phyloP scores from a whole-genome alignment of 306 rosid species.

The Aeschynomene evenia region DNA sequence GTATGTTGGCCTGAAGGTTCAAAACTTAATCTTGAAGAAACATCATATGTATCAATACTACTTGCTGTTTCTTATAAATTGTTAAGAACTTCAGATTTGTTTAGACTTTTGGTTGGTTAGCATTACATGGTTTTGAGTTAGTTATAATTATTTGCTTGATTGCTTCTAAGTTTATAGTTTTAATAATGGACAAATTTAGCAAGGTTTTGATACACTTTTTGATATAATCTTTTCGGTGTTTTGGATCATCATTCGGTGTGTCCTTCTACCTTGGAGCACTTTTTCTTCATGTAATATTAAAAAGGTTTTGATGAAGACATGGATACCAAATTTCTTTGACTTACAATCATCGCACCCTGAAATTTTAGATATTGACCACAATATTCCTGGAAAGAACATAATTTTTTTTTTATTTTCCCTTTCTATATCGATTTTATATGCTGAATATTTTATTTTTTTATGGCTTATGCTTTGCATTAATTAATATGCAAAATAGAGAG shows the following conservation, averaged over 20 bases:
- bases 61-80: not conserved
- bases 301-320: not conserved
- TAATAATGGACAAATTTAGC: not conserved
- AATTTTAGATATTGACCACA: not conserved
- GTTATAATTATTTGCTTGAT: not conserved
- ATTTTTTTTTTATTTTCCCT: not conserved
- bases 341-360: not conserved
- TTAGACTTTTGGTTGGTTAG: not conserved
- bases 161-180: slow-evolving; percentile 2
- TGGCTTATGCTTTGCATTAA: not conserved
- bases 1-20: slow-evolving; percentile 1
- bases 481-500: not conserved
- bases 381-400: slow-evolving; percentile 9
- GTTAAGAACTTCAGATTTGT: not conserved
- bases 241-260: not conserved
- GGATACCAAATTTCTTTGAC: slow-evolving; percentile 20
- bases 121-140: slow-evolving; percentile 10
- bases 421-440: slow-evolving; percentile 17
- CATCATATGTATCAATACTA: not conserved
- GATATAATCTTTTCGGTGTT: not conserved
- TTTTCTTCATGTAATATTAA: not conserved
- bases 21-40: not conserved
- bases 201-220: not conserved
- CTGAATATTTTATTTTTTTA: not conserved
- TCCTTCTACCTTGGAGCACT: not conserved